A percentile compares a stretch with the other conserved stretches of the same genome.
These are phyloP conservation scores for Lactuca saligna DNA, from an alignment of 129 eudicot species.

Conservation along the genomic window DNA sequence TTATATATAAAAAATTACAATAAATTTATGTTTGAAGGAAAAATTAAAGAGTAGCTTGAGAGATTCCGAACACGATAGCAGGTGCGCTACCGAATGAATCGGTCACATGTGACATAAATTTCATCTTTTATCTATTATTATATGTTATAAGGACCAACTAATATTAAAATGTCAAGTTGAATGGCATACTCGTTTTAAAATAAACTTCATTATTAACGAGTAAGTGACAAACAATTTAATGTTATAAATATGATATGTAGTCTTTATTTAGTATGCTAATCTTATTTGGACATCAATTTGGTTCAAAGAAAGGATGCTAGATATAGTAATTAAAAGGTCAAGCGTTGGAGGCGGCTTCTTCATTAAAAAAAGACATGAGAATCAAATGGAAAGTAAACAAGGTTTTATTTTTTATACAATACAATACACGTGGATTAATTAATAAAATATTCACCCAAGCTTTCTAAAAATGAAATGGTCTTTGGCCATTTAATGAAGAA, in stretches of 20 bases:
- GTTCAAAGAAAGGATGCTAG: neutral
- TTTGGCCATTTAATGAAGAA: neutral
- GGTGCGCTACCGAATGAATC: no score
- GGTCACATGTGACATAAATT: no score
- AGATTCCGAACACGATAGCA: no score
- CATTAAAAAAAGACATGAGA: neutral
- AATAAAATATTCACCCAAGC: neutral
- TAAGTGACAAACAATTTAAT: neutral
- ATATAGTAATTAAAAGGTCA: neutral
- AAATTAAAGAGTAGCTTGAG: no score
- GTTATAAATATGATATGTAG: neutral
- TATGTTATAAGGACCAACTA: no score
- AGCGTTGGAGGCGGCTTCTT: neutral
- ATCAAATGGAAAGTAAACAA: conserved; percentile 6
- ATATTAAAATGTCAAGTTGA: no score
- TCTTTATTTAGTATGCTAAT: neutral
- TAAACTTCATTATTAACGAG: neutral
- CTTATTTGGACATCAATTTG: neutral
- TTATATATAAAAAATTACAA: no score
- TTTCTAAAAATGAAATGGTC: neutral
- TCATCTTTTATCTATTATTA: no score
- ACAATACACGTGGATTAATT: conserved; percentile 23
- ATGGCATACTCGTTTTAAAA: no score
- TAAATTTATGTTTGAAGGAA: no score
- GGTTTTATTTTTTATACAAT: neutral